Conservation (phyloP, 371 early-diverging fungal genomes). For the Rhizomucor pusillus region DNA sequence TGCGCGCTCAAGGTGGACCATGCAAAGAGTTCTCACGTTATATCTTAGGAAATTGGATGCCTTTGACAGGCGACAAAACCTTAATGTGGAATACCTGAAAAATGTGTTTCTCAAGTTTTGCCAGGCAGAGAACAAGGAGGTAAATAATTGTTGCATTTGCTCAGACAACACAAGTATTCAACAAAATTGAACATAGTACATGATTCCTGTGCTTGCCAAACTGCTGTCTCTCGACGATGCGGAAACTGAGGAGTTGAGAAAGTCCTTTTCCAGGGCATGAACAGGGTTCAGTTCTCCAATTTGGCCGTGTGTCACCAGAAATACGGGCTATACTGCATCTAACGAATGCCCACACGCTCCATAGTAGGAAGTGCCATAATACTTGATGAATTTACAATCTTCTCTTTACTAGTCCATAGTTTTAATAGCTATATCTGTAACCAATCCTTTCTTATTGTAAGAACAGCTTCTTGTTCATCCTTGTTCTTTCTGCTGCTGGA, state of each 20-base stretch:
- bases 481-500: no score
- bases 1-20: neutral
- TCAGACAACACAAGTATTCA: no score
- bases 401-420: no score
- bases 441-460: no score
- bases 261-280: neutral
- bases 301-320: no score
- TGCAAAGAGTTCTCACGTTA: neutral
- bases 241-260: slow-evolving; percentile 29
- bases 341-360: no score
- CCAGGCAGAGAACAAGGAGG: slow-evolving; percentile 52
- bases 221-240: slow-evolving; percentile 33
- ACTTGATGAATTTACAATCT: no score
- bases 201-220: slow-evolving; percentile 45
- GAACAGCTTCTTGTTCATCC: no score
- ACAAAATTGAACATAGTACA: slow-evolving; percentile 16
- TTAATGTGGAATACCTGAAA: slow-evolving; percentile 62
- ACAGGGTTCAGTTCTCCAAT: no score
- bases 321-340: no score
- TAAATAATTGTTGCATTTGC: slow-evolving; percentile 9
- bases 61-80: slow-evolving; percentile 55
- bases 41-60: slow-evolving; percentile 52
- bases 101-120: slow-evolving; percentile 63
- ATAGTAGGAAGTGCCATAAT: no score
- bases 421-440: no score